phyloP scores from a whole-genome alignment of 1,284 basidiomycete species.

The Acaromyces ingoldii region DNA sequence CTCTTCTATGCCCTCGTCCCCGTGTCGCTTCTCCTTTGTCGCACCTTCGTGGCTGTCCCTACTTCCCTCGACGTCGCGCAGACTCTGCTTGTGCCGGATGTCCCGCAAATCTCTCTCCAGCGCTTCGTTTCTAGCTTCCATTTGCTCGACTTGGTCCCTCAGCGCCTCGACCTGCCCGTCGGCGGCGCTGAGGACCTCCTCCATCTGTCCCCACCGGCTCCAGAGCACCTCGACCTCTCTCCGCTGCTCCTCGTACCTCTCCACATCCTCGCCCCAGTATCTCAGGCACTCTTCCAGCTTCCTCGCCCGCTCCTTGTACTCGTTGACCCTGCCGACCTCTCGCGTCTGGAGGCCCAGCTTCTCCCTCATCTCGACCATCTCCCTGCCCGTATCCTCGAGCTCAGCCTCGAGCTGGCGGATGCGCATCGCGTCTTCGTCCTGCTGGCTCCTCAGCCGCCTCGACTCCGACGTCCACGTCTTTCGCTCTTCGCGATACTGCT shows the following conservation, averaged over 20 bases:
- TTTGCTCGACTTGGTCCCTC: conserved; percentile 13
- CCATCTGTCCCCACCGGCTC: conserved; percentile 36
- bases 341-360: conserved; percentile 22
- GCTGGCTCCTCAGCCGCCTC: conserved; percentile 27
- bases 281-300: conserved; percentile 27
- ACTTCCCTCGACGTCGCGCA: no score
- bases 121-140: neutral
- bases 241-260: conserved; percentile 36
- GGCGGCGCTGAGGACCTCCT: conserved; percentile 29
- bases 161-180: no score
- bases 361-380: conserved; percentile 37
- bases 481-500: conserved; percentile 43
- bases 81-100: no score
- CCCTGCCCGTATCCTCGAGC: conserved; percentile 29
- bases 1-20: no score
- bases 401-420: conserved; percentile 18
- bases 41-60: no score
- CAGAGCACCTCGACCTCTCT: conserved; percentile 39
- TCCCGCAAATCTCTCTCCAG: neutral
- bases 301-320: conserved; percentile 31
- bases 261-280: conserved; percentile 41
- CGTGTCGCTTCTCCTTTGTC: no score
- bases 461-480: conserved; percentile 35
- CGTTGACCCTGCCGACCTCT: conserved; percentile 24
- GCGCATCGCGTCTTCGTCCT: conserved; percentile 22